phyloP scores from a whole-genome alignment of 306 rosid genomes.

The Sophora flavescens region DNA sequence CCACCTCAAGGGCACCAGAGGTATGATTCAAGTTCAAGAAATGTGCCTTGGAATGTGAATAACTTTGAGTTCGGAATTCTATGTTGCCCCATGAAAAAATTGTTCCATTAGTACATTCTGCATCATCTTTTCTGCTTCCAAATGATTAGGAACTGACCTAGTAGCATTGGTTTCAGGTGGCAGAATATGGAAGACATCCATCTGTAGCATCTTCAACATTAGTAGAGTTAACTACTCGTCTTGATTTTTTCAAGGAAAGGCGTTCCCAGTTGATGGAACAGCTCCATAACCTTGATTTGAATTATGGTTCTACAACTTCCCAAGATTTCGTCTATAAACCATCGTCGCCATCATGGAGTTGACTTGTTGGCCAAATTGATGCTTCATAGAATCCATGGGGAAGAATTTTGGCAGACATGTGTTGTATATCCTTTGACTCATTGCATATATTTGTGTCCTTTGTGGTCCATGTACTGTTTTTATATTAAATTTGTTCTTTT shows the following conservation, averaged over 20 bases:
- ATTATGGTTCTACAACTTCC: conserved; percentile 78
- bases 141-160: conserved; percentile 35
- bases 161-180: conserved; percentile 57
- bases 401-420: conserved; percentile 54
- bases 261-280: conserved; percentile 99
- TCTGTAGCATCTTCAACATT: conserved; percentile 85
- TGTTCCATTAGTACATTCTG: neutral
- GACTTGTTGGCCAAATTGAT: conserved; percentile 51
- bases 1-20: conserved; percentile 88
- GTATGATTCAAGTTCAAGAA: conserved; percentile 52
- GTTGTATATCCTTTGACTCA: conserved; percentile 74
- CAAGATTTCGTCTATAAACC: conserved; percentile 85
- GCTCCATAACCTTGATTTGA: conserved; percentile 96
- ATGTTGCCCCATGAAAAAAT: neutral
- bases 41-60: neutral
- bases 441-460: conserved; percentile 60
- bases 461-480: conserved; percentile 51
- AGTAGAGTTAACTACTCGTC: conserved; percentile 94
- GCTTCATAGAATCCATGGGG: conserved; percentile 53
- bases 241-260: conserved; percentile 98
- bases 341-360: conserved; percentile 87
- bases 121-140: neutral
- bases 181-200: conserved; percentile 79
- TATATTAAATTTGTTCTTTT: conserved; percentile 29
- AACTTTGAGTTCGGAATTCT: neutral